Evolutionary conservation across 23 red algal genomes (phyloP).

Genomic region (Gracilaria gracilis): DNA sequence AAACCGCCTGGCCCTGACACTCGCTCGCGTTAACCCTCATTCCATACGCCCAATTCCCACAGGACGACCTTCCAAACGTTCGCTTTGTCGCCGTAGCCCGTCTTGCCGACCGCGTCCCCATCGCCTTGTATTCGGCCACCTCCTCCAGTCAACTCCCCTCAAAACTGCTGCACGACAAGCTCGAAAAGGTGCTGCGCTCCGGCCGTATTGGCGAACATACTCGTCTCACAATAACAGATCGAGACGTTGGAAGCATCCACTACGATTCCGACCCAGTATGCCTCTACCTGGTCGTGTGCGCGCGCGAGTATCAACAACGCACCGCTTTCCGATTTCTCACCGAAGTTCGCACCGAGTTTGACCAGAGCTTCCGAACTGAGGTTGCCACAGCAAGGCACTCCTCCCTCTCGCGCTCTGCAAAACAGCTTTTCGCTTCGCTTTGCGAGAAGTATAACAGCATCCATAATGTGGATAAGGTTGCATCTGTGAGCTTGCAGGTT

Average conservation of each 20-base stretch:
- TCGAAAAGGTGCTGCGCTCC: constrained; percentile 72
- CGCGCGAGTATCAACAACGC: constrained; percentile 84
- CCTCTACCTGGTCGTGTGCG: constrained; percentile 77
- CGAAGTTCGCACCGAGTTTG: constrained; percentile 80
- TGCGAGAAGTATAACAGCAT: constrained; percentile 72
- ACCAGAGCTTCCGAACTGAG: constrained; percentile 61
- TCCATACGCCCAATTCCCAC: neutral
- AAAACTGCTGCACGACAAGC: constrained; percentile 72
- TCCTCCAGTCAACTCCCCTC: constrained; percentile 45
- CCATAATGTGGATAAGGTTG: constrained; percentile 78
- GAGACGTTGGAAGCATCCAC: constrained; percentile 85
- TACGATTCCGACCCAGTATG: constrained; percentile 83
- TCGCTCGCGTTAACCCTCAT: neutral
- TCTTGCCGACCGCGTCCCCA: constrained; percentile 69
- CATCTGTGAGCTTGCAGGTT: constrained; percentile 80
- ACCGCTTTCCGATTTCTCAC: constrained; percentile 86
- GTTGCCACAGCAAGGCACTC: constrained; percentile 59
- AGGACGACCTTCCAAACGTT: constrained; percentile 59
- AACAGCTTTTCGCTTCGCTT: constrained; percentile 61
- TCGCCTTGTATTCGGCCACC: constrained; percentile 65
- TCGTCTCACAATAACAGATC: constrained; percentile 89
- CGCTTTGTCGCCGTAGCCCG: constrained; percentile 84
- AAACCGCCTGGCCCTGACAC: neutral
- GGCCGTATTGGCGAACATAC: constrained; percentile 79
- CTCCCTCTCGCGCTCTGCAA: constrained; percentile 54